Evolutionary conservation across 768 basidiomycete species (phyloP).

Genomic region (Boletus sp.): DNA sequence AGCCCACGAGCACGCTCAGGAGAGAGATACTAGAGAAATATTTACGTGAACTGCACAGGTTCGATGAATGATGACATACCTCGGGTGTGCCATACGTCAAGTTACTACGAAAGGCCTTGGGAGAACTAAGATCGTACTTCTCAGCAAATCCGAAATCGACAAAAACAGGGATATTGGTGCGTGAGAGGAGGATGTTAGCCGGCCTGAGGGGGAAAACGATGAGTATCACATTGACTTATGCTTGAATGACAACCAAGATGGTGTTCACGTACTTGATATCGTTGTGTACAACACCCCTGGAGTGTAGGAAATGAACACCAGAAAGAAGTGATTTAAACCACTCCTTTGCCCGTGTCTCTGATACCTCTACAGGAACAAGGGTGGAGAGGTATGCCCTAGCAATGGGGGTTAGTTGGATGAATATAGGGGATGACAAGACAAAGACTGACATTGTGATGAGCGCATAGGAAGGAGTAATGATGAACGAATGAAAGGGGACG

Average conservation of each 20-base stretch:
- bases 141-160: slow-evolving; percentile 98
- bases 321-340: slow-evolving; percentile 86
- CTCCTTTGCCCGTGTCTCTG: slow-evolving; percentile 68
- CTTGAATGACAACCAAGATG: neutral
- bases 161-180: slow-evolving; percentile 76
- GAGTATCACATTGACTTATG: neutral
- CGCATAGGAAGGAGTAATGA: slow-evolving; percentile 88
- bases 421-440: slow-evolving; percentile 2
- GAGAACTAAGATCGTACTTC: slow-evolving; percentile 63
- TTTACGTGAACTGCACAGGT: neutral
- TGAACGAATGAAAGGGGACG: slow-evolving; percentile 91
- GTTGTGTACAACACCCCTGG: slow-evolving; percentile 84
- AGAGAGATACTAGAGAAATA: slow-evolving; percentile 70
- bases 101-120: slow-evolving; percentile 76
- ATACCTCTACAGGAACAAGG: slow-evolving; percentile 85
- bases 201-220: slow-evolving; percentile 48
- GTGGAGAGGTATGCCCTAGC: slow-evolving; percentile 83
- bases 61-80: slow-evolving; percentile 38
- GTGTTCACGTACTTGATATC: slow-evolving; percentile 76
- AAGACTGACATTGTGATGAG: slow-evolving; percentile 83
- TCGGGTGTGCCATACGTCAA: slow-evolving; percentile 91
- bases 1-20: slow-evolving; percentile 88
- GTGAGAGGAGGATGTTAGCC: slow-evolving; percentile 87
- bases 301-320: slow-evolving; percentile 81
- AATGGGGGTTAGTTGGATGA: slow-evolving; percentile 9